These are phyloP conservation scores for Colletotrichum phormii DNA, from an alignment of 2,329 filamentous ascomycete species.

Conservation along the genomic window DNA sequence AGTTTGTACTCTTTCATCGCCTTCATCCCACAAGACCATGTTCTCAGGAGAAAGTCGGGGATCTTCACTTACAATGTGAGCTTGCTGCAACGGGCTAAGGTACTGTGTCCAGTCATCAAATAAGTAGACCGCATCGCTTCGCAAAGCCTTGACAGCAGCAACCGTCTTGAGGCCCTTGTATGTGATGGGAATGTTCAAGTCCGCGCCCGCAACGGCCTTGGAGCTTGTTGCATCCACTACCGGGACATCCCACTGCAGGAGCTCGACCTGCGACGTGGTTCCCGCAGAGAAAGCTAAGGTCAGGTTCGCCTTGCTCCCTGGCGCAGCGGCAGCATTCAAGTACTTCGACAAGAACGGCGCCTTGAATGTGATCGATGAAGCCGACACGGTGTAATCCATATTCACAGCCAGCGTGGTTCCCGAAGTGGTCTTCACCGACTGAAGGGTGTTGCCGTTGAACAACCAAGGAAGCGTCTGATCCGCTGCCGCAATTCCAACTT, in stretches of 20 bases:
- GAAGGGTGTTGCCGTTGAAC: constrained; percentile 66
- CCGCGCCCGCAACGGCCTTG: constrained; percentile 41
- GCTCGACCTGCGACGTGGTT: constrained; percentile 56
- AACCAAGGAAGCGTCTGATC: constrained; percentile 60
- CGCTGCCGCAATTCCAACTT: constrained; percentile 54
- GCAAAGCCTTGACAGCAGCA: constrained; percentile 63
- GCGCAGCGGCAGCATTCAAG: constrained; percentile 51
- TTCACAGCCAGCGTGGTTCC: constrained; percentile 46
- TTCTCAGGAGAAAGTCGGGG: background rate
- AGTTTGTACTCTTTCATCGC: background rate
- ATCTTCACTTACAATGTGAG: constrained; percentile 47
- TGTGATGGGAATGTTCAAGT: constrained; percentile 61
- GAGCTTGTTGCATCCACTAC: constrained; percentile 42
- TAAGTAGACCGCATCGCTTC: constrained; percentile 59
- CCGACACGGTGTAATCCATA: constrained; percentile 60
- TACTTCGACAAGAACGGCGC: constrained; percentile 58
- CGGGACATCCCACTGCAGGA: constrained; percentile 66
- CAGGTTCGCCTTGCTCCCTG: constrained; percentile 62
- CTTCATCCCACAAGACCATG: background rate
- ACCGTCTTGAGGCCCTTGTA: constrained; percentile 63
- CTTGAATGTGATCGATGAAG: constrained; percentile 58
- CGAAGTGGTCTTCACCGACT: constrained; percentile 46
- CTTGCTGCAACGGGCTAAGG: constrained; percentile 63
- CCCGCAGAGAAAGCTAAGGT: constrained; percentile 65
- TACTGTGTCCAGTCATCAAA: constrained; percentile 68